Percentiles rank a stretch among this genome's conserved stretches.
Evolutionary conservation across 768 basidiomycete species (phyloP).

Genomic region (Lactarius evosmus): DNA sequence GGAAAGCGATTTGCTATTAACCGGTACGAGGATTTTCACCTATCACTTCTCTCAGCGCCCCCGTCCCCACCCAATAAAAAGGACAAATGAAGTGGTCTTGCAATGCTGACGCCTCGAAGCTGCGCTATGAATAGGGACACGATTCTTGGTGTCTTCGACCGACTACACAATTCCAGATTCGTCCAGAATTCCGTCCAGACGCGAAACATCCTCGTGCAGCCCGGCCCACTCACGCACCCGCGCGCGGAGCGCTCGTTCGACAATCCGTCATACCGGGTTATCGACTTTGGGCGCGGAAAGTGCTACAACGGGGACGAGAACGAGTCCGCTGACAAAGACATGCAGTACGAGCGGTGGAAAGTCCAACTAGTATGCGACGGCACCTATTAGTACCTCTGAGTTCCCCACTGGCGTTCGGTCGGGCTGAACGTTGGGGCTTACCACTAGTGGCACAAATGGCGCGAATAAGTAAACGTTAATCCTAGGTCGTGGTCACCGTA

Average conservation of each 20-base stretch:
- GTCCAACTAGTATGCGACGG: neutral
- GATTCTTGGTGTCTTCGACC: conserved; percentile 38
- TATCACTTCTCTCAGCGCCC: neutral
- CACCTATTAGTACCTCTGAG: too few relatives aligned
- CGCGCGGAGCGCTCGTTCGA: conserved; percentile 32
- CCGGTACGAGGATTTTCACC: conserved; percentile 2
- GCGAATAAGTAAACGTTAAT: too few relatives aligned
- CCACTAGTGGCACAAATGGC: too few relatives aligned
- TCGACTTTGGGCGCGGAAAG: conserved; percentile 46
- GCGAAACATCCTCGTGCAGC: conserved; percentile 46
- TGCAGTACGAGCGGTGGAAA: neutral
- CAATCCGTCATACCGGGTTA: conserved; percentile 44
- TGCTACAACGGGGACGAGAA: neutral
- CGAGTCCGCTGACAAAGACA: neutral
- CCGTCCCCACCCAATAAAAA: neutral
- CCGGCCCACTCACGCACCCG: conserved; percentile 39
- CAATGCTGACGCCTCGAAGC: neutral
- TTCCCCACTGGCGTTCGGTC: too few relatives aligned
- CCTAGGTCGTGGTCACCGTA: too few relatives aligned
- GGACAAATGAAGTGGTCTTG: neutral
- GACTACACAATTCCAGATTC: conserved; percentile 41
- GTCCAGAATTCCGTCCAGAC: conserved; percentile 42
- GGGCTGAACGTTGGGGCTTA: too few relatives aligned
- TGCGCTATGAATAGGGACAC: conserved; percentile 19
- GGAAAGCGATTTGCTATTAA: conserved; percentile 28